phyloP scores from a whole-genome alignment of 2,329 filamentous ascomycete species.

The Plectosphaerella cucumerina region DNA sequence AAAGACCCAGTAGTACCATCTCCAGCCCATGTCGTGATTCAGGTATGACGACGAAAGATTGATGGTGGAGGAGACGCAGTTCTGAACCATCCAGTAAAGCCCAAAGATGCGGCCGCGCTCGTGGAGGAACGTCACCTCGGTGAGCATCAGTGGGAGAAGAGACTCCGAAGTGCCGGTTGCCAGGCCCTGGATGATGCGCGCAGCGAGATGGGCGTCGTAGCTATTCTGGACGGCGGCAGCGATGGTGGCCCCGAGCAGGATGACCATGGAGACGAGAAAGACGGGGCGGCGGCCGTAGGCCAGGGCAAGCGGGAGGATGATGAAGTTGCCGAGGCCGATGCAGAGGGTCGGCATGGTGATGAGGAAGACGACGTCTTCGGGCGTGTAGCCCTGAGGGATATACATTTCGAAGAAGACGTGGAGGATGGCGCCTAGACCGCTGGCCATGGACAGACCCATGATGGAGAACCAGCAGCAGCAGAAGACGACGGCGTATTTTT shows the following conservation, averaged over 20 bases:
- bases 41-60: slow-evolving; percentile 29
- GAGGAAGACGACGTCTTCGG: slow-evolving; percentile 25
- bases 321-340: slow-evolving; percentile 31
- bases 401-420: slow-evolving; percentile 27
- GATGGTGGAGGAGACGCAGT: slow-evolving; percentile 24
- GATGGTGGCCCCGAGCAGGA: slow-evolving; percentile 26
- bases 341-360: slow-evolving; percentile 31
- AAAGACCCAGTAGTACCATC: slow-evolving; percentile 37
- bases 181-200: slow-evolving; percentile 29
- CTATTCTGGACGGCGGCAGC: slow-evolving; percentile 25
- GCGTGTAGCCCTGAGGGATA: slow-evolving; percentile 15
- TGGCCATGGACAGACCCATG: slow-evolving; percentile 40
- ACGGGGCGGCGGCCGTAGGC: slow-evolving; percentile 31
- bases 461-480: slow-evolving; percentile 25
- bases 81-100: slow-evolving; percentile 33
- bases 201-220: slow-evolving; percentile 29
- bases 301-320: slow-evolving; percentile 32
- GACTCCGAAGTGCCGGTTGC: slow-evolving; percentile 33
- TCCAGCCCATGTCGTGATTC: slow-evolving; percentile 28
- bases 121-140: slow-evolving; percentile 35
- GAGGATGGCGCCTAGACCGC: slow-evolving; percentile 39
- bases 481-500: slow-evolving; percentile 15
- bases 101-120: slow-evolving; percentile 30
- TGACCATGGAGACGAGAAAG: slow-evolving; percentile 23
- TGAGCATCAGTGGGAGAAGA: slow-evolving; percentile 31